Conservation (phyloP, 257 asterid species). For the Nyctanthes arbortristis region DNA sequence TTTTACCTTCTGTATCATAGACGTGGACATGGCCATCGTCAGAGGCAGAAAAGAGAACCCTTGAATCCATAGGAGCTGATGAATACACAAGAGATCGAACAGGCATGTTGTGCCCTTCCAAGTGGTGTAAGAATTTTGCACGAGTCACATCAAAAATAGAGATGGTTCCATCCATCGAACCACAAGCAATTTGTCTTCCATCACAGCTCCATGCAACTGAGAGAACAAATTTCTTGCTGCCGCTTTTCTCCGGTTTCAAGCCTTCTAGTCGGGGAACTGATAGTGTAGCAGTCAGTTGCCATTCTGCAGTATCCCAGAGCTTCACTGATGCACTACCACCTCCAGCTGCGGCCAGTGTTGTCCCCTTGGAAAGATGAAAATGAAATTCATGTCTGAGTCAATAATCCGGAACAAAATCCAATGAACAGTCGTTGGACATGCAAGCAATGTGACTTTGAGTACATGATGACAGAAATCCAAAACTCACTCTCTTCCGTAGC, state of each 20-base stretch:
- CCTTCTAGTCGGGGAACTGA: slow-evolving; percentile 90
- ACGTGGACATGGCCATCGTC: slow-evolving; percentile 88
- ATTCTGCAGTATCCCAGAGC: slow-evolving; percentile 86
- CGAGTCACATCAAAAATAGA: slow-evolving; percentile 80
- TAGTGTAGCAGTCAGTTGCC: slow-evolving; percentile 68
- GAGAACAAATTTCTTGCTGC: slow-evolving; percentile 86
- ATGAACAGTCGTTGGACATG: not conserved
- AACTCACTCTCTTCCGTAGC: no score
- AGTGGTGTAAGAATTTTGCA: slow-evolving; percentile 78
- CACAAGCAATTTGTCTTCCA: slow-evolving; percentile 80
- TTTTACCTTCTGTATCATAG: slow-evolving; percentile 81
- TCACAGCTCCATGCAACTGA: slow-evolving; percentile 96
- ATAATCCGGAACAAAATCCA: not conserved
- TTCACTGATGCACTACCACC: slow-evolving; percentile 96
- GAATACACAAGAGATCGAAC: slow-evolving; percentile 92
- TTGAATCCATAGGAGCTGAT: slow-evolving; percentile 67
- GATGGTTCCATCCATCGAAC: slow-evolving; percentile 95
- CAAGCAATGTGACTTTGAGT: not conserved
- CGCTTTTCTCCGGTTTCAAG: slow-evolving; percentile 60
- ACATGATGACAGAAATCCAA: not conserved
- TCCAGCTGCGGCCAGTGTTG: slow-evolving; percentile 94
- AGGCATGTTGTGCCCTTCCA: slow-evolving; percentile 95
- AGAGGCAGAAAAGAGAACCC: slow-evolving; percentile 90
- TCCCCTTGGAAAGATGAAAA: slow-evolving; percentile 54
- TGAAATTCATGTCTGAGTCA: slow-evolving; percentile 6